Evolutionary conservation across 768 basidiomycete genomes (phyloP), one percentile per base, ranked within the genome.

Genomic region (Multifurca ochricompacta): DNA sequence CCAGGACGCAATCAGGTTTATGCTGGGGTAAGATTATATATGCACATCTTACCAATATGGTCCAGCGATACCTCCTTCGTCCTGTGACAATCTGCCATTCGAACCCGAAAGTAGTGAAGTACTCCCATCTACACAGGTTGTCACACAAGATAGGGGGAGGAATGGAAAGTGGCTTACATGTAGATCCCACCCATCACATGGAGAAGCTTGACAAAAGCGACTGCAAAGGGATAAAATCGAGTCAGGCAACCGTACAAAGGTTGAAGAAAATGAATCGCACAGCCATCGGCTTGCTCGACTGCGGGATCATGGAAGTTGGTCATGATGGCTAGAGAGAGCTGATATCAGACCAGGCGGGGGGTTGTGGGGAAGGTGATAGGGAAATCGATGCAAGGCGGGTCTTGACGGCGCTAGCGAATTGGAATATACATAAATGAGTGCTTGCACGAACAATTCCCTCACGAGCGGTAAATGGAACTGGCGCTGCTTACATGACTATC

Each of bases 61-160:
- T 34, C 57, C 57, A 55, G 18, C 53, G 57, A 55, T 40, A 55
- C 27, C 23, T 49, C 16, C 57, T 36, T 42, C 6, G 21, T 3
- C 57, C 57, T 6, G 25, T 55, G 25, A 56, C n/a, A 14, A 58
- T 49, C 19, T 58, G 40, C 57, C 57, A 58, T n/a, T 58, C 57
- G 42, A 58, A 58, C 46, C 42, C 48, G 6, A 58, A 7, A 30
- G 40, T 28, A 10, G 42, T 48, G 36, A 58, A 13, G 32, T 25
- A 58, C 13, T 58, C 57, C 57, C 53, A 58, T 39, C 57, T 58
- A n/a, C 30, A 9, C 5, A 18, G 10, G 35, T 53, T 44, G 18
- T 37, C 16, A 18, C 16, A 10, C 27, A 44, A 8, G 21, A 9
- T 7, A 11, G 39, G 30, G 35, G 18, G 25, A 0, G 27, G 23